Evolutionary conservation across 805 yeast genomes (phyloP), one percentile per base, ranked within the genome.

Genomic region (Ogataea methanolica): DNA sequence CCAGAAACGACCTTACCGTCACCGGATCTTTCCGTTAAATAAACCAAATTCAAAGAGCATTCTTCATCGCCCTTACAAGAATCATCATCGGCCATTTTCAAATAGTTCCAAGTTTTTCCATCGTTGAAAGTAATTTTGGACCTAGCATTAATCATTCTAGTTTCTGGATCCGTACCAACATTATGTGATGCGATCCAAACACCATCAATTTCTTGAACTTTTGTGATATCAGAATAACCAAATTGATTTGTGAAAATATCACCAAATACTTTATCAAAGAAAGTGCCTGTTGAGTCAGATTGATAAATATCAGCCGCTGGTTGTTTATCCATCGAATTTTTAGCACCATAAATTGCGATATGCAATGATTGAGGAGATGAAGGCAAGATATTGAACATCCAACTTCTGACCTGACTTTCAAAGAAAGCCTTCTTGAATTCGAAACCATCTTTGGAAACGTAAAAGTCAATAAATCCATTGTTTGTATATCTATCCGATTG

Each of bases 201-300:
- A 9, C 90, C 91, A 49, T 83, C 87, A 26, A 81, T 69, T 17
- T 70, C 71, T 49, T 74, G 71, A 17, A 82, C 69, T 51, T 74
- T 75, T 35, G 69, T 70, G 17, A 76, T 60, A 17, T 65, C 60
- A 23, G 73, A 67, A 40, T 70, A 62, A 8, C 77, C 79, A 19
- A 63, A 53, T 14, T 54, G 47, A 37, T 66, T 63, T 21, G 70
- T 70, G 39, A 67, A 59, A 12, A 75, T 68, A 35, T 71, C 62
- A 11, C 71, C 73, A 31, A 79, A 58, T 9, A 61, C 48, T n/a
- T 76, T 63, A 39, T 70, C 69, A 60, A 79, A 83, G 45, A 67
- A 70, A 33, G 78, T 61, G 1, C 90, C 88, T 12, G 78, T 64
- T 3, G 87, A 80, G 53, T 81, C 83, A 5, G 83, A 76, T n/a